Conservation (phyloP, 805 yeast species). For the Peterozyma toletana region DNA sequence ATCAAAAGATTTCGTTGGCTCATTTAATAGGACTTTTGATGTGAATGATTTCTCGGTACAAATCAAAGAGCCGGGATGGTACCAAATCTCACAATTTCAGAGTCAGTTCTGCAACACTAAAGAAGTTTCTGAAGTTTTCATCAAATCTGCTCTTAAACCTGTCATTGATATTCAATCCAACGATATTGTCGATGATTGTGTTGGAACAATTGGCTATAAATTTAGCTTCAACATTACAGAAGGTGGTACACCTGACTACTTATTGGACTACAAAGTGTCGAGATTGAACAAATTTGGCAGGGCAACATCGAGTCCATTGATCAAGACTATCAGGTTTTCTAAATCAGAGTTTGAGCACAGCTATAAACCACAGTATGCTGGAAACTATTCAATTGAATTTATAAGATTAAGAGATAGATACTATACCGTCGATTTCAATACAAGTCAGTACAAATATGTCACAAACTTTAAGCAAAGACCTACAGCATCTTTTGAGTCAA, state of each 20-base stretch:
- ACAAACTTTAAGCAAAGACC: constrained; percentile 73
- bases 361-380: constrained; percentile 76
- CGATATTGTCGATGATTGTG: constrained; percentile 77
- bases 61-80: constrained; percentile 59
- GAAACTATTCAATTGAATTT: constrained; percentile 72
- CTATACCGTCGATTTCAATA: constrained; percentile 29
- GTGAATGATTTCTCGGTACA: constrained; percentile 23
- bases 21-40: constrained; percentile 19
- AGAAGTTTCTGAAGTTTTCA: constrained; percentile 45
- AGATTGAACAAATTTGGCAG: constrained; percentile 34
- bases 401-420: constrained; percentile 56
- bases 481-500: constrained; percentile 31
- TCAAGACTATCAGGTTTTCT: constrained; percentile 24
- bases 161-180: constrained; percentile 38
- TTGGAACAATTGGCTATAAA: constrained; percentile 79
- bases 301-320: constrained; percentile 7
- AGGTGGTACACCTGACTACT: constrained; percentile 79
- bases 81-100: constrained; percentile 42
- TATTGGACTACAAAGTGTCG: constrained; percentile 54
- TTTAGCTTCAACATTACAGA: constrained; percentile 62
- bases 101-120: constrained; percentile 66
- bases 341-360: constrained; percentile 33
- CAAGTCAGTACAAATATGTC: constrained; percentile 44
- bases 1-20: constrained; percentile 5
- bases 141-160: constrained; percentile 33